A percentile compares a stretch with the other conserved stretches of the same genome.
Evolutionary conservation across 352 stramenopile genomes (phyloP).

Genomic region (Porosira glacialis): DNA sequence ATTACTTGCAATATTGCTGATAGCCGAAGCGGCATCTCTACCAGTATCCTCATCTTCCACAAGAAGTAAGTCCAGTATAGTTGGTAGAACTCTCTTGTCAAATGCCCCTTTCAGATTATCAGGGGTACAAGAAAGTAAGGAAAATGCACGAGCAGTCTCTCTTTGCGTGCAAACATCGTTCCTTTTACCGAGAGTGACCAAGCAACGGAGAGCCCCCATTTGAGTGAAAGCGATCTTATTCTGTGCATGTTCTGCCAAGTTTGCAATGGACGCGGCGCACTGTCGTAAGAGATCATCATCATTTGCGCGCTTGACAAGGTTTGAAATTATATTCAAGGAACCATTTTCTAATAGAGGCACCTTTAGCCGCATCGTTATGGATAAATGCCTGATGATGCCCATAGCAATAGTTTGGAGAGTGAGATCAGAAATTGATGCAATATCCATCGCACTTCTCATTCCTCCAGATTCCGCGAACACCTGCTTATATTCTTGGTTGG

Average conservation of each 20-base stretch:
- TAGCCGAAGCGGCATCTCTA: slow-evolving; percentile 87
- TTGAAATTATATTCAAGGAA: slow-evolving; percentile 58
- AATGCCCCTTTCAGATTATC: slow-evolving; percentile 89
- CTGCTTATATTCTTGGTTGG: slow-evolving; percentile 88
- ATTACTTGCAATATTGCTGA: slow-evolving; percentile 90
- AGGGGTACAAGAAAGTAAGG: slow-evolving; percentile 87
- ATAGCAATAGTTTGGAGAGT: slow-evolving; percentile 85
- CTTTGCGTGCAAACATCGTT: slow-evolving; percentile 72
- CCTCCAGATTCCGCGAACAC: slow-evolving; percentile 85
- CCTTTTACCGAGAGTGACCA: slow-evolving; percentile 78
- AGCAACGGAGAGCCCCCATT: slow-evolving; percentile 78
- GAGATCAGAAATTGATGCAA: slow-evolving; percentile 67
- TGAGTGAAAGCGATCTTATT: slow-evolving; percentile 86
- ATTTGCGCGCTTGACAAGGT: slow-evolving; percentile 41
- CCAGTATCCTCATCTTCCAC: slow-evolving; percentile 73
- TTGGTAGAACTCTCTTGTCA: slow-evolving; percentile 64
- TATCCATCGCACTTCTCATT: slow-evolving; percentile 71
- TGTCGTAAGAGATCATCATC: slow-evolving; percentile 86
- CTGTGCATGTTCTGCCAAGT: slow-evolving; percentile 87
- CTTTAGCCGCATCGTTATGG: slow-evolving; percentile 82
- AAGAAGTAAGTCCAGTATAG: slow-evolving; percentile 79
- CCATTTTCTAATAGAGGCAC: slow-evolving; percentile 67
- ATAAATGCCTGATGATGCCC: slow-evolving; percentile 85
- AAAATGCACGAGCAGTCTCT: slow-evolving; percentile 86
- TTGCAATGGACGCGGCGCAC: slow-evolving; percentile 85